These are phyloP conservation scores for Xylariales sp. DNA, from an alignment of 2,329 filamentous ascomycete species.

Conservation along the genomic window DNA sequence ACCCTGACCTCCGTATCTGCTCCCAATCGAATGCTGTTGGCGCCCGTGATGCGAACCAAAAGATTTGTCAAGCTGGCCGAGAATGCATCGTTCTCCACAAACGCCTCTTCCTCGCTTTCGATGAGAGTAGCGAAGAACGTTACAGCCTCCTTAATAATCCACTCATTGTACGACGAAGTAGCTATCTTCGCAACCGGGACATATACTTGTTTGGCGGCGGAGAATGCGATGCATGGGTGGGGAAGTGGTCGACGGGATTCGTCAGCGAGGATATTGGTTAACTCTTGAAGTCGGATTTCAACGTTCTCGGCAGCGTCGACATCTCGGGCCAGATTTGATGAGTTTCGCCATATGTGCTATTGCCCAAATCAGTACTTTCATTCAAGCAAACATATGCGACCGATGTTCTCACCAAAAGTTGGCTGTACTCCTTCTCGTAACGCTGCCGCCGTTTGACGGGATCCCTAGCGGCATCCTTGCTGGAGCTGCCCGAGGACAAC, in stretches of 20 bases:
- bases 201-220: slow-evolving; percentile 82
- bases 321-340: slow-evolving; percentile 56
- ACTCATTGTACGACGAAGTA: slow-evolving; percentile 76
- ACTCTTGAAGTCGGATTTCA: slow-evolving; percentile 58
- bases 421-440: slow-evolving; percentile 62
- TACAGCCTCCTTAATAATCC: slow-evolving; percentile 79
- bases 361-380: too few species aligned
- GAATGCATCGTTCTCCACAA: slow-evolving; percentile 82
- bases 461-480: slow-evolving; percentile 57
- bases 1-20: slow-evolving; percentile 82
- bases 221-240: slow-evolving; percentile 87
- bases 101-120: slow-evolving; percentile 94
- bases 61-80: slow-evolving; percentile 84
- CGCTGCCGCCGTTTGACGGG: slow-evolving; percentile 60
- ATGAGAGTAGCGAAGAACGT: slow-evolving; percentile 86
- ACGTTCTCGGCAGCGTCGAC: slow-evolving; percentile 58
- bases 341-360: slow-evolving; percentile 58
- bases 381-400: too few species aligned
- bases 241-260: slow-evolving; percentile 84
- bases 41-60: slow-evolving; percentile 70
- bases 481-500: slow-evolving; percentile 50
- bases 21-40: slow-evolving; percentile 67
- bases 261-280: slow-evolving; percentile 73
- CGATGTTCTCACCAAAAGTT: slow-evolving; percentile 52
- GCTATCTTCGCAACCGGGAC: slow-evolving; percentile 86